Percentiles rank a stretch among this genome's conserved stretches.
These are phyloP conservation scores for Plantago coronopus DNA, from an alignment of 305 asterid genomes.

Conservation along the genomic window DNA sequence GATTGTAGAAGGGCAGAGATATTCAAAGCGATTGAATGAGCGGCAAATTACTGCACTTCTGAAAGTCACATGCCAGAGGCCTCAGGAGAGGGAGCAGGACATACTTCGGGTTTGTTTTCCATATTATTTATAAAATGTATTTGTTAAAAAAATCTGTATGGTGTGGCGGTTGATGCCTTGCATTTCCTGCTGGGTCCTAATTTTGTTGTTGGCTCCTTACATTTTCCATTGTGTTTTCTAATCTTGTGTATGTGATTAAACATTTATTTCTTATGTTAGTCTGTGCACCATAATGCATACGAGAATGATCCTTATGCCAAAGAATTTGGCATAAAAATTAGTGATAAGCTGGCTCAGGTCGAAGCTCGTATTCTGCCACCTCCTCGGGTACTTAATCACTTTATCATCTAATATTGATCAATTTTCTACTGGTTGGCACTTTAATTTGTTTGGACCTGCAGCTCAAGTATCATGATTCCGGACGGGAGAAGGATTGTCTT, in stretches of 20 bases:
- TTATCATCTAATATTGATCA: neutral
- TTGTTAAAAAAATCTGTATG: too few relatives aligned
- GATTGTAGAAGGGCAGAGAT: conserved; percentile 90
- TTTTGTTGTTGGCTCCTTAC: neutral
- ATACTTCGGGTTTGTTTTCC: conserved; percentile 55
- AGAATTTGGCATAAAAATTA: conserved; percentile 89
- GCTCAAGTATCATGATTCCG: conserved; percentile 90
- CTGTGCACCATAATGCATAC: conserved; percentile 79
- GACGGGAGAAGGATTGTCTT: conserved; percentile 82
- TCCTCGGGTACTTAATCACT: conserved; percentile 59
- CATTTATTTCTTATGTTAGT: conserved; percentile 33
- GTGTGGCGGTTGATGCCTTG: neutral
- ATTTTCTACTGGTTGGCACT: conserved; percentile 1
- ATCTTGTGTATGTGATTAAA: conserved; percentile 8
- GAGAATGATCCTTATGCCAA: conserved; percentile 67
- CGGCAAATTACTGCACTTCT: conserved; percentile 81
- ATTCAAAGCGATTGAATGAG: conserved; percentile 85
- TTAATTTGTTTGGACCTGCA: conserved; percentile 26
- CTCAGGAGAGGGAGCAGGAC: conserved; percentile 69
- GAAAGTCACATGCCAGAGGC: conserved; percentile 94
- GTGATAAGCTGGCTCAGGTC: conserved; percentile 77
- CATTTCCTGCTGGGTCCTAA: neutral
- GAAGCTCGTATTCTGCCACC: conserved; percentile 94
- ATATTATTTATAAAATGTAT: neutral
- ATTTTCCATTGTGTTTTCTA: neutral